These are phyloP conservation scores for Rhododendron henanense DNA, from an alignment of 148 eudicot genomes.

Conservation along the genomic window DNA sequence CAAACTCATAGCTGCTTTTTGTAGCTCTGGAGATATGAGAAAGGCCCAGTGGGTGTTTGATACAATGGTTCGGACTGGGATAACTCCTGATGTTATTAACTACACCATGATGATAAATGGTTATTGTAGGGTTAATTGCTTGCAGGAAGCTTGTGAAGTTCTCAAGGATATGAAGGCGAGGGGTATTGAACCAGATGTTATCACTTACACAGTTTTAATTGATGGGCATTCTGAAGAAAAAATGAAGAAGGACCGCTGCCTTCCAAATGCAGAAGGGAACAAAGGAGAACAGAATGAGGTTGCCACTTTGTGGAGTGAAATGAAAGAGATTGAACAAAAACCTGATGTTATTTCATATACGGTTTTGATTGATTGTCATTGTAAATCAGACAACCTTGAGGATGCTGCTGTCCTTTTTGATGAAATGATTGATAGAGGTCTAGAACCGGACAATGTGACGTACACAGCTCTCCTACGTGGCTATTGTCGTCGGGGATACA, in stretches of 20 bases:
- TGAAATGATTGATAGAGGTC: conserved; percentile 52
- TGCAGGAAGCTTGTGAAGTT: conserved; percentile 49
- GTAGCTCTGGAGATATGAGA: conserved; percentile 46
- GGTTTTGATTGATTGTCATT: conserved; percentile 42
- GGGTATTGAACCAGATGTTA: conserved; percentile 56
- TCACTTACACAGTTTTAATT: conserved; percentile 62
- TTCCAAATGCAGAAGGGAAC: neutral
- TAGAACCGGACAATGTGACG: conserved; percentile 50
- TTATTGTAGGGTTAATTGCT: conserved; percentile 40
- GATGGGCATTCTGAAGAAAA: conserved; percentile 43
- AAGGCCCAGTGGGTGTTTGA: conserved; percentile 53
- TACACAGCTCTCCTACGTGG: conserved; percentile 55
- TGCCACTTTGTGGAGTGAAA: conserved; percentile 27
- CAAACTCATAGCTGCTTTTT: conserved; percentile 46
- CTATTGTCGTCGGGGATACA: conserved; percentile 30
- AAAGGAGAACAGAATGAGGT: conserved; percentile 15
- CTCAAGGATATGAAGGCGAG: conserved; percentile 52
- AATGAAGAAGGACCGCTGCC: neutral
- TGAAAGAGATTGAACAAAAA: conserved; percentile 36
- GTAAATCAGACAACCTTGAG: conserved; percentile 46
- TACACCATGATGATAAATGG: conserved; percentile 75
- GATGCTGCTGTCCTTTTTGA: conserved; percentile 47
- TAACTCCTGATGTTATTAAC: conserved; percentile 48
- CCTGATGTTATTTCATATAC: conserved; percentile 55
- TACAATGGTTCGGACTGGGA: conserved; percentile 39